Evolutionary conservation across 805 yeast species (phyloP).

Genomic region (Barnettozyma salicaria): DNA sequence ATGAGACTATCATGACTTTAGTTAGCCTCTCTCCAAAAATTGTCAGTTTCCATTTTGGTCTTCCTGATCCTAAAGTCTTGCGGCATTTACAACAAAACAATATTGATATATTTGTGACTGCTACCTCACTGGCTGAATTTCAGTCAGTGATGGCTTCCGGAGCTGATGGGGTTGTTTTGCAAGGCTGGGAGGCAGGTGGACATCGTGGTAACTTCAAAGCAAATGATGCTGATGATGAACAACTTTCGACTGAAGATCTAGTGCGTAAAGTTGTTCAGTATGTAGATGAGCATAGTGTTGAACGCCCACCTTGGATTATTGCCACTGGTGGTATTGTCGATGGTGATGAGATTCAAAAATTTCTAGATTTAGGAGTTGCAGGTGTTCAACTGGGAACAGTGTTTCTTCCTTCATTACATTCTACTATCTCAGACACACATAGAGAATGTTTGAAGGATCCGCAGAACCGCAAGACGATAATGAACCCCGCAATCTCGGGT

Average conservation of each 20-base stretch:
- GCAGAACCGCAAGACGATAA: slow-evolving; percentile 24
- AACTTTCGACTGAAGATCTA: slow-evolving; percentile 32
- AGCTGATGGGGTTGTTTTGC: slow-evolving; percentile 45
- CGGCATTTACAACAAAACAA: slow-evolving; percentile 31
- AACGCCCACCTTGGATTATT: slow-evolving; percentile 28
- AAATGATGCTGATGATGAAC: slow-evolving; percentile 29
- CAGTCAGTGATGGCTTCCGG: slow-evolving; percentile 25
- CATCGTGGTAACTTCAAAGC: slow-evolving; percentile 46
- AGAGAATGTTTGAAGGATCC: slow-evolving; percentile 14
- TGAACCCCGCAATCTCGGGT: slow-evolving; percentile 23
- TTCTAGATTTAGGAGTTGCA: slow-evolving; percentile 38
- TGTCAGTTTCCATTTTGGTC: slow-evolving; percentile 51
- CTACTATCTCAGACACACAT: slow-evolving; percentile 17
- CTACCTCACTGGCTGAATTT: slow-evolving; percentile 43
- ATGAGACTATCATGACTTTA: slow-evolving; percentile 15
- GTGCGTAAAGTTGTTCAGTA: slow-evolving; percentile 21
- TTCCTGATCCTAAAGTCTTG: slow-evolving; percentile 32
- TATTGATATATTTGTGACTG: slow-evolving; percentile 40
- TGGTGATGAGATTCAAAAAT: slow-evolving; percentile 27
- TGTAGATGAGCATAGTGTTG: slow-evolving; percentile 5
- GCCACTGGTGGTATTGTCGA: slow-evolving; percentile 52
- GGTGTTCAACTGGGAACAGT: slow-evolving; percentile 54
- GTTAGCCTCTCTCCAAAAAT: slow-evolving; percentile 34
- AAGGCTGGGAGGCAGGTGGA: slow-evolving; percentile 63
- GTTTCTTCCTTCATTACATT: slow-evolving; percentile 29